These are phyloP conservation scores for Stygiomarasmius scandens DNA, from an alignment of 1,284 basidiomycete genomes.

Conservation along the genomic window DNA sequence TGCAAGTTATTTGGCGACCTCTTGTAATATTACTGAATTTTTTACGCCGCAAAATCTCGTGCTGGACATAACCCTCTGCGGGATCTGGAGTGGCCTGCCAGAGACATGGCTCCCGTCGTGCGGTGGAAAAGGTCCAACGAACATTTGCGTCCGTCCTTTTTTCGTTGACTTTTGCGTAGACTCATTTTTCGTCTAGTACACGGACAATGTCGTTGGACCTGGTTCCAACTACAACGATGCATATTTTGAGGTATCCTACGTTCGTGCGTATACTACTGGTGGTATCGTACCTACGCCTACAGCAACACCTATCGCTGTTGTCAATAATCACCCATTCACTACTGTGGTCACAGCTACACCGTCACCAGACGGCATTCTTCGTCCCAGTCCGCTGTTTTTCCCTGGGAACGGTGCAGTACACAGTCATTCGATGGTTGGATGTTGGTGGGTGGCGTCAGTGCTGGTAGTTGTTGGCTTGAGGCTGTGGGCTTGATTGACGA, in stretches of 20 bases:
- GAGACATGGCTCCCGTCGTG: constrained; percentile 13
- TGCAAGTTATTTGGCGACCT: constrained; percentile 48
- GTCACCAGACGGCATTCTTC: neutral
- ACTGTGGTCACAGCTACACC: neutral
- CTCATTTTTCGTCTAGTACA: constrained; percentile 6
- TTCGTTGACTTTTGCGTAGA: neutral
- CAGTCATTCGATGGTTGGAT: neutral
- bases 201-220: constrained; percentile 17
- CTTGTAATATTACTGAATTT: constrained; percentile 51
- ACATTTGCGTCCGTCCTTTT: constrained; percentile 11
- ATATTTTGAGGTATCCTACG: constrained; percentile 18
- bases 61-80: constrained; percentile 56
- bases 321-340: neutral
- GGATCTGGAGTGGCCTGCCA: constrained; percentile 38
- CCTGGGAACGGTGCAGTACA: constrained; percentile 5
- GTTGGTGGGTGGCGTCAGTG: constrained; percentile 3
- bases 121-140: constrained; percentile 11
- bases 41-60: constrained; percentile 59
- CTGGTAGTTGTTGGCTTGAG: neutral
- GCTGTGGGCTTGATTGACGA: neutral
- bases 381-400: constrained; percentile 9
- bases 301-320: neutral
- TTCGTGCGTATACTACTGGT: constrained; percentile 18
- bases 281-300: constrained; percentile 12
- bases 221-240: constrained; percentile 18